Base-by-base conservation (phyloP, 2,329 filamentous ascomycete species). In the Phialocephala subalpina region DNA sequence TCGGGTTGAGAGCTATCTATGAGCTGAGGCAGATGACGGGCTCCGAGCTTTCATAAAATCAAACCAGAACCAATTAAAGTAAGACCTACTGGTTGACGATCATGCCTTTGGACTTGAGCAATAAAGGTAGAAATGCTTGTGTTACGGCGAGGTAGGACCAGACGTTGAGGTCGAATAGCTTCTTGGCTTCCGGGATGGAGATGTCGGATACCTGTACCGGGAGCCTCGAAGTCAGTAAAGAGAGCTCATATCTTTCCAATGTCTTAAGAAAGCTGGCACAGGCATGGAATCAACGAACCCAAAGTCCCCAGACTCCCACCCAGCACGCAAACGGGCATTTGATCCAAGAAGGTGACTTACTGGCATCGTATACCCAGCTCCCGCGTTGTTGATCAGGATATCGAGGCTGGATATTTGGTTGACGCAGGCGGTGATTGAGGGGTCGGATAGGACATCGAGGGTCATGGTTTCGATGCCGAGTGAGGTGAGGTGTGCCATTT, bases 81-180 rank as follows among this genome's bases (percentile, higher is more conserved):
- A n/a, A n/a, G n/a, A n/a, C n/a, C n/a, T n/a, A n/a, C n/a, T 82
- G 75, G 61, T 82, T 80, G 9, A 82, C 78, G 68, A 83, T 80
- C 4, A 78, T 80, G 20, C 70, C 66, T 49, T 22, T 49, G n/a
- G 77, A 72, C 62, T 76, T 78, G 22, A 77, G 42, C 2, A 80
- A 70, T 9, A 80, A 63, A 0, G 72, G 72, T 1, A 70, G 67
- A 40, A 73, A 76, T 3, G 77, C 77, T 58, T 80, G 76, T 59
- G 73, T 74, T 70, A 80, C 25, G 76, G 72, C 27, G 60, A 72
- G 18, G 75, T 66, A 49, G 69, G 73, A 12, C 76, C 76, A 47
- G 29, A 78, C 71, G 42, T 78, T 78, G 29, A 73, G 66, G 59
- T 78, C 76, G 57, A 76, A 78, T 27, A 74, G 65, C 2, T 75